Evolutionary conservation across 83 land plant genomes (phyloP).

Genomic region (Thuja plicata): DNA sequence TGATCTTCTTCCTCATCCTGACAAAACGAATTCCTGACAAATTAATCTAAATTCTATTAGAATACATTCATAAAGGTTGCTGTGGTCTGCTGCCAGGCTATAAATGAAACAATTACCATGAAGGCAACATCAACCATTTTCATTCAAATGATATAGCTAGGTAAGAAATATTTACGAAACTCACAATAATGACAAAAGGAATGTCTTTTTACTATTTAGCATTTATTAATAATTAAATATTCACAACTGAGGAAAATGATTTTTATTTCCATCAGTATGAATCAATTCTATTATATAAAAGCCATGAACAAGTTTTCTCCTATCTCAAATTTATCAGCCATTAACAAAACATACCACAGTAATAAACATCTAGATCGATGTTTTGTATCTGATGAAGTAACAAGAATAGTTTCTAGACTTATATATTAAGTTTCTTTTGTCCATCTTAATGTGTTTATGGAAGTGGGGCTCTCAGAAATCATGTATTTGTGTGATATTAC

Average conservation of each 20-base stretch:
- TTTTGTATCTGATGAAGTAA: neutral
- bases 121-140: neutral
- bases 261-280: neutral
- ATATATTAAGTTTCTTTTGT: neutral
- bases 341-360: neutral
- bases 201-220: neutral
- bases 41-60: neutral
- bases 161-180: neutral
- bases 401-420: neutral
- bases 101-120: neutral
- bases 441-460: neutral
- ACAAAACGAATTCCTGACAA: neutral
- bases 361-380: neutral
- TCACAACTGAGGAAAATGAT: neutral
- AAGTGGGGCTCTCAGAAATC: neutral
- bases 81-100: neutral
- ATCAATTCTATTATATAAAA: neutral
- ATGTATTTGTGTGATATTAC: neutral
- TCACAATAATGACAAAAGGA: neutral
- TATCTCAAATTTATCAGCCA: neutral
- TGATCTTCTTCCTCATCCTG: neutral
- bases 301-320: neutral
- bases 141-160: neutral
- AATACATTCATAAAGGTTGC: neutral
- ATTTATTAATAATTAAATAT: neutral